A percentile compares a stretch with the other conserved stretches of the same genome.
phyloP scores from a whole-genome alignment of 495 filamentous ascomycete genomes.

The Aspergillus heteromorphus region DNA sequence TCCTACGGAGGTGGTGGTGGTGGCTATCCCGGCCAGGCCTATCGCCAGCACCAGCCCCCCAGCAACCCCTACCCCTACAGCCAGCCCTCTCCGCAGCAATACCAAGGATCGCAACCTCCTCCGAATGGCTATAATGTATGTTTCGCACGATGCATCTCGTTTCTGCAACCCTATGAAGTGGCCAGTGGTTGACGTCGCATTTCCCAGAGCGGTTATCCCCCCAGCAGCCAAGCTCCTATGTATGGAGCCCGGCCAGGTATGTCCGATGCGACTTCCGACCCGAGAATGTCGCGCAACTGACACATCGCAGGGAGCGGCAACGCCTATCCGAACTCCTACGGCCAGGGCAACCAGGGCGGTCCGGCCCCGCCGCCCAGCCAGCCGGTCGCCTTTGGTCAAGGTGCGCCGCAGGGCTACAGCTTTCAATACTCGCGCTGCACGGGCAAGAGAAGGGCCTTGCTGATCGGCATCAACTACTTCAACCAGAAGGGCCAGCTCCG shows the following conservation, averaged over 20 bases:
- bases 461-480: constrained; percentile 99
- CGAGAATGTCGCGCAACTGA: neutral
- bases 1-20: constrained; percentile 40
- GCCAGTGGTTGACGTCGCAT: constrained; percentile 13
- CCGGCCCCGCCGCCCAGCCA: constrained; percentile 39
- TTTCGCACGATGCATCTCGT: neutral
- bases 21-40: constrained; percentile 45
- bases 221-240: constrained; percentile 26
- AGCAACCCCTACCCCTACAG: constrained; percentile 44
- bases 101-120: constrained; percentile 34
- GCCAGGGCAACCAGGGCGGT: constrained; percentile 28
- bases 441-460: constrained; percentile 81
- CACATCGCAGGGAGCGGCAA: neutral
- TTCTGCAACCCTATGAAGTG: neutral
- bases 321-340: constrained; percentile 25
- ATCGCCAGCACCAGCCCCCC: constrained; percentile 37
- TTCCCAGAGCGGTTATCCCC: constrained; percentile 23
- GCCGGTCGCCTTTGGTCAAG: constrained; percentile 62
- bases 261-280: neutral
- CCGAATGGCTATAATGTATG: constrained; percentile 42
- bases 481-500: constrained; percentile 84
- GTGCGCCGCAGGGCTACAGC: constrained; percentile 70
- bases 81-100: constrained; percentile 35
- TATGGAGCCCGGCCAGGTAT: constrained; percentile 30
- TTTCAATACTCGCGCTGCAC: constrained; percentile 93